These are phyloP conservation scores for Mucor mucedo DNA, from an alignment of 371 early-diverging fungal genomes.

Conservation along the genomic window DNA sequence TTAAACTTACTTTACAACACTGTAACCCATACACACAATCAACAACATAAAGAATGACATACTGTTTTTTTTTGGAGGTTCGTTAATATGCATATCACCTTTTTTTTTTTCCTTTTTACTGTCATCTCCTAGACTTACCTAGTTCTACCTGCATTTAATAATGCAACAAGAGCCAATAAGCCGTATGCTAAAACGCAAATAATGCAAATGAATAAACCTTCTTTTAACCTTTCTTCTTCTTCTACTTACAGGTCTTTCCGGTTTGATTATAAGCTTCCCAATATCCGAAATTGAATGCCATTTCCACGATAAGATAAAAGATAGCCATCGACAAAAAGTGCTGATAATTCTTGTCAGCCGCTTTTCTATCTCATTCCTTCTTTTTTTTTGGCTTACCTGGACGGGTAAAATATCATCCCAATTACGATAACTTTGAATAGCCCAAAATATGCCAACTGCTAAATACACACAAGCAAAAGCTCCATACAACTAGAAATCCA, in stretches of 20 bases:
- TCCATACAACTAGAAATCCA: conserved; percentile 49
- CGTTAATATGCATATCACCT: not conserved
- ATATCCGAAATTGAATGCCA: conserved; percentile 89
- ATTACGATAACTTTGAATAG: conserved; percentile 71
- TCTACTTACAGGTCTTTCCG: conserved; percentile 61
- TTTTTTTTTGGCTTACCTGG: conserved; percentile 49
- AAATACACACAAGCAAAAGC: conserved; percentile 74
- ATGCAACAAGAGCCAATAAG: conserved; percentile 66
- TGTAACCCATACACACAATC: conserved; percentile 94
- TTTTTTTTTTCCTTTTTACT: not conserved
- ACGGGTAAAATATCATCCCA: conserved; percentile 90
- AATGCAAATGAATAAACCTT: not conserved
- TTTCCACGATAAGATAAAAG: conserved; percentile 85
- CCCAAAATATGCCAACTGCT: conserved; percentile 78
- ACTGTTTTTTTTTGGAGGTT: conserved; percentile 27
- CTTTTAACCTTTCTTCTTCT: not conserved
- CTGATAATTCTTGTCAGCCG: conserved; percentile 27
- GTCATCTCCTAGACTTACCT: conserved; percentile 38
- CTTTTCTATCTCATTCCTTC: not conserved
- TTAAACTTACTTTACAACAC: conserved; percentile 80
- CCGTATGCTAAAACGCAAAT: conserved; percentile 49
- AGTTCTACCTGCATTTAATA: conserved; percentile 90
- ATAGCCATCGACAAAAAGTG: conserved; percentile 86
- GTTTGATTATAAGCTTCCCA: conserved; percentile 79
- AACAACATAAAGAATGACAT: conserved; percentile 94